Percentiles rank a stretch among this genome's conserved stretches.
These are phyloP conservation scores for Mycoemilia scoparia DNA, from an alignment of 192 early-diverging fungal genomes.

Conservation along the genomic window DNA sequence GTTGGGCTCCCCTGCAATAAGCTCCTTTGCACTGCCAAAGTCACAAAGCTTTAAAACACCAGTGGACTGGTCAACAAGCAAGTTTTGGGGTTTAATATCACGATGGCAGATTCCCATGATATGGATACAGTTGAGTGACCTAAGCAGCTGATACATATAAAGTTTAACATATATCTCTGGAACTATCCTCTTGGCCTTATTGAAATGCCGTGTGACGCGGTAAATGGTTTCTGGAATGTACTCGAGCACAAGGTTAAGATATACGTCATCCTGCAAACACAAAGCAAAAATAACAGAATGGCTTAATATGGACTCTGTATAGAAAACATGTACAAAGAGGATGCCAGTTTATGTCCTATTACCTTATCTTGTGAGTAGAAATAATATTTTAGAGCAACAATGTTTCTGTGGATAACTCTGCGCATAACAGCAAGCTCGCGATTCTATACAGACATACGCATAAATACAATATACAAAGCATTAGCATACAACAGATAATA, in stretches of 20 bases:
- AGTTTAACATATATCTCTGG: conserved; percentile 90
- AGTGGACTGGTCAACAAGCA: conserved; percentile 72
- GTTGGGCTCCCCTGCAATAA: conserved; percentile 89
- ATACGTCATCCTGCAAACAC: conserved; percentile 88
- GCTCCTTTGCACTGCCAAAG: conserved; percentile 94
- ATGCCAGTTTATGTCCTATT: too few relatives aligned
- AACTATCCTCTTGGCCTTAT: conserved; percentile 84
- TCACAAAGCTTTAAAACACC: conserved; percentile 97
- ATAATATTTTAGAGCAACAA: conserved; percentile 74
- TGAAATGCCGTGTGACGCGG: conserved; percentile 75
- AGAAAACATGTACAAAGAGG: too few relatives aligned
- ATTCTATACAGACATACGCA: conserved; percentile 18
- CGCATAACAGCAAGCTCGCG: conserved; percentile 53
- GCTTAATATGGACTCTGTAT: too few relatives aligned
- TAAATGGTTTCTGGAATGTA: conserved; percentile 95
- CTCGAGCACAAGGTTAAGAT: conserved; percentile 88
- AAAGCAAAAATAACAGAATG: too few relatives aligned
- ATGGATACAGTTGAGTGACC: conserved; percentile 93
- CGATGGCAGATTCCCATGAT: conserved; percentile 94
- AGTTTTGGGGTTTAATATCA: conserved; percentile 98
- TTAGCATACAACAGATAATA: too few relatives aligned
- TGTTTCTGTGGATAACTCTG: conserved; percentile 80
- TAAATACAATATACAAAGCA: too few relatives aligned
- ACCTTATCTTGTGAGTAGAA: conserved; percentile 93
- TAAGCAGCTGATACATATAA: conserved; percentile 97